phyloP scores from a whole-genome alignment of 1,139 yeast genomes.

The Trichomonascaceae sp. region DNA sequence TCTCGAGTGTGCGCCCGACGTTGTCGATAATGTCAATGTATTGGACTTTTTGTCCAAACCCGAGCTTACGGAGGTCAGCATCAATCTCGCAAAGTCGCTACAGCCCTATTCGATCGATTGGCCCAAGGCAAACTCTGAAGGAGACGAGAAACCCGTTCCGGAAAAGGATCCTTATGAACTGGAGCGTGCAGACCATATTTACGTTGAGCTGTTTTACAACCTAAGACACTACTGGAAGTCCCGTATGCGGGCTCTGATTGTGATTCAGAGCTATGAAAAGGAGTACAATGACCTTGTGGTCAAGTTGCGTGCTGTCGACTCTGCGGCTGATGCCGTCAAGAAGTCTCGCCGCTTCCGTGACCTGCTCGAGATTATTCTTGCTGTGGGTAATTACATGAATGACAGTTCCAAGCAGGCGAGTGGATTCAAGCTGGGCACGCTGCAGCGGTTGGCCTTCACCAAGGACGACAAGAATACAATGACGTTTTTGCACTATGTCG shows the following conservation, averaged over 20 bases:
- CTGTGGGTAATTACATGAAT: conserved; percentile 91
- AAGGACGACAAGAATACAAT: conserved; percentile 70
- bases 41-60: conserved; percentile 74
- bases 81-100: conserved; percentile 48
- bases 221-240: conserved; percentile 76
- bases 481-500: conserved; percentile 80
- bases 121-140: conserved; percentile 15
- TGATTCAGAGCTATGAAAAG: conserved; percentile 53
- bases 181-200: conserved; percentile 72
- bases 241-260: conserved; percentile 63
- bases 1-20: conserved; percentile 57
- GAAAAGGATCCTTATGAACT: conserved; percentile 48
- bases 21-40: conserved; percentile 54
- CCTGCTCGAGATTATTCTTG: conserved; percentile 62
- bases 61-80: conserved; percentile 58
- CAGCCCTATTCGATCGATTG: conserved; percentile 59
- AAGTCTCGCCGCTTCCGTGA: conserved; percentile 52
- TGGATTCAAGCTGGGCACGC: conserved; percentile 74
- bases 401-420: conserved; percentile 64
- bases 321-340: conserved; percentile 48
- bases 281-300: conserved; percentile 59
- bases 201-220: conserved; percentile 64
- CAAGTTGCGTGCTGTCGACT: conserved; percentile 53
- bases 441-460: conserved; percentile 72
- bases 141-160: conserved; percentile 29